Evolutionary conservation across 345 rosid species (phyloP), one percentile per base, ranked within the genome.

Genomic region (Triadica sebifera): DNA sequence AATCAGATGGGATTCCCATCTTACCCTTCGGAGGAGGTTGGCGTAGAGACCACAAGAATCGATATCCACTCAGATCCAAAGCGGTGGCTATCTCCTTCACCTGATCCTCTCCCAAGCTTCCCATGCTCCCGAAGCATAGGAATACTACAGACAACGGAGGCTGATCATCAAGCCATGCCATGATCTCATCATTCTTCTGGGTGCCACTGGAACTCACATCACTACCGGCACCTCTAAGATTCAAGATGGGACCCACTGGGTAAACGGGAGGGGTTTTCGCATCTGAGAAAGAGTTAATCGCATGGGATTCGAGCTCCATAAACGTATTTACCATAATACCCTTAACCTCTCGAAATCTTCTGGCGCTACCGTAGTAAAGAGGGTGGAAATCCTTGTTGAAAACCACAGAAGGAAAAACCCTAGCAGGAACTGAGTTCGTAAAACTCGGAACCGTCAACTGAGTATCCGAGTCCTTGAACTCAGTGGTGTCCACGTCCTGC

Each of bases 301-400:
- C 75, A n/a, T 53, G 46, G 12, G 80, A 53, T 64, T 77, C 80
- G 3, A 71, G 75, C 60, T 55, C 71, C 55, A 0, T 12, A 5
- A 41, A 76, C 9, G 71, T 64, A 56, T 77, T 77, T 22, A 77
- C 50, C 29, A 77, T 20, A 38, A 77, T 77, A 7, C 80, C 75
- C 49, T 57, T 46, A 2, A 49, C 20, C 47, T 71, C 65, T 25
- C 34, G 8, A 25, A 39, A 56, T 71, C 57, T 62, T 19, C 52
- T 46, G 3, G 66, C 34, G 29, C 45, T 51, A 29, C 24, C 72
- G 19, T 70, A 16, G 65, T 57, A 65, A 29, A 69, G 25, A 52
- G 66, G 45, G 29, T 43, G 66, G 20, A 52, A 50, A 4, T 73
- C 69, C 16, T 73, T 61, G 49, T 51, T n/a, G 5, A 73, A 3